Base-by-base conservation (phyloP, 2,329 filamentous ascomycete species). In the Daldinia sp. region DNA sequence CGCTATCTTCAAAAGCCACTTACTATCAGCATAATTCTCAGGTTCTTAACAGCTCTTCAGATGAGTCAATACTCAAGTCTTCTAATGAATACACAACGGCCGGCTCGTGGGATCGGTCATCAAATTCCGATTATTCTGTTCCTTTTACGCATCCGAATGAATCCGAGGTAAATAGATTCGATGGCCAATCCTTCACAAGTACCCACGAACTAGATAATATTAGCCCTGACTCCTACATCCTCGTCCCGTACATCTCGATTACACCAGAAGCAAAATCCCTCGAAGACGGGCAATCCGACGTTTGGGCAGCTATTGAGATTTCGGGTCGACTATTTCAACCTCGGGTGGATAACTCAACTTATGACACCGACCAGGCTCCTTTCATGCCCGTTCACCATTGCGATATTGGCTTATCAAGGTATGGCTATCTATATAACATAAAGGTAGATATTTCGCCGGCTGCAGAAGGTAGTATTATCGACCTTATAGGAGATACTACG, bases 301-400 rank as follows among this genome's bases (percentile, higher is more conserved):
- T 86, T n/a, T 88, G 83, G 86, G 82, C 79, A 1, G 83, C 84
- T 3, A 79, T 88, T 57, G 82, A 87, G 74, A 72, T 88, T 41
- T 82, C 79, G 13, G 80, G 81, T 7, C 81, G 81, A 51, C 68
- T 83, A 4, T 80, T 76, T 54, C 74, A 72, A 57, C 75, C 75
- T 10, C 68, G 35, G 46, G 42, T 23, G 9, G 35, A 69, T 18
- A 50, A 65, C 13, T 57, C 62, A 46, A 48, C 41, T 33, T 35
- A 61, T 18, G 48, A 30, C 33, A 57, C 39, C 20, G 35, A 39
- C n/a, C 56, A 68, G 18, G 54, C 64, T 15, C 63, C 63, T 35
- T 72, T 66, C 33, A 68, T 74, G 58, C 67, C 73, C 10, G 70
- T 71, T 46, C 71, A 73, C 42, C 67, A 71, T 37, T 69, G 72